Evolutionary conservation across 352 stramenopile genomes (phyloP).

Genomic region (Thalassiosira ordinaria): DNA sequence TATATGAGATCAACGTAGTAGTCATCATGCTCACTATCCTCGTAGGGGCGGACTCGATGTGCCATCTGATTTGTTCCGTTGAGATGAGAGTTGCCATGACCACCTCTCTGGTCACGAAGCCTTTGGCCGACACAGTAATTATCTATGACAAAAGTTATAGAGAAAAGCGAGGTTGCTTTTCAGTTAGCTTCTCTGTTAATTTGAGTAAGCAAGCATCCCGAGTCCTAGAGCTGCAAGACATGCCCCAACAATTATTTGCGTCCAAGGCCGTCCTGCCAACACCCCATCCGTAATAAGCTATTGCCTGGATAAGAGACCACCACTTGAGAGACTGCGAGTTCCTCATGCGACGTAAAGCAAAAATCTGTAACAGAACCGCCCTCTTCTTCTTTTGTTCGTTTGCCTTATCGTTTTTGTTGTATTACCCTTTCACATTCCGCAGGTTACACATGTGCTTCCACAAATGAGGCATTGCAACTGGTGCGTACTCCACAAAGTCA

Average conservation of each 20-base stretch:
- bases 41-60: background rate
- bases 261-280: constrained; percentile 8
- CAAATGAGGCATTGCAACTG: background rate
- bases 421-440: background rate
- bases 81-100: background rate
- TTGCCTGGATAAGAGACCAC: background rate
- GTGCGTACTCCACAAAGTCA: background rate
- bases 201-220: background rate
- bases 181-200: background rate
- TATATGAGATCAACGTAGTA: constrained; percentile 4
- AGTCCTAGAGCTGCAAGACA: background rate
- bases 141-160: background rate
- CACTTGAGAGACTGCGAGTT: background rate
- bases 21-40: background rate
- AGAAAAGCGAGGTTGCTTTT: background rate
- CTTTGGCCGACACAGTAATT: background rate
- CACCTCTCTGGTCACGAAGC: background rate
- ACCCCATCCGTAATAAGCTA: constrained; percentile 11
- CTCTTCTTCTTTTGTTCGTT: background rate
- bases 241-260: background rate
- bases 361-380: constrained; percentile 3
- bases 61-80: background rate
- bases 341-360: background rate
- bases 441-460: constrained; percentile 6
- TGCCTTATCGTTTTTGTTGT: background rate